A percentile compares a stretch with the other conserved stretches of the same genome.
Conservation (phyloP, 208 protist genomes). For the Leishmania tropica region DNA sequence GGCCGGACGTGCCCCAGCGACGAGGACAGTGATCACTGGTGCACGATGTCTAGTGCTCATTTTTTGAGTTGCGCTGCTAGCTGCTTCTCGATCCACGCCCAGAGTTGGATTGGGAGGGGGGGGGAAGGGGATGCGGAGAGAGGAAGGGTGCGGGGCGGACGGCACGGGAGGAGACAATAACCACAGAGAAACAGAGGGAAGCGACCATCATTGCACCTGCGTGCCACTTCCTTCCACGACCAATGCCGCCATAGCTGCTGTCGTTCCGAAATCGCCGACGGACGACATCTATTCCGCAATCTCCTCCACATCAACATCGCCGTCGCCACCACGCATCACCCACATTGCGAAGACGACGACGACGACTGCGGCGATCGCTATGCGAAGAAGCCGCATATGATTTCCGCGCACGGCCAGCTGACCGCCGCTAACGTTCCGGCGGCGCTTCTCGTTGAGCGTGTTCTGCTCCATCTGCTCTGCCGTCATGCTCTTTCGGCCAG, state of each 20-base stretch:
- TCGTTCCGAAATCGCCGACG: background rate
- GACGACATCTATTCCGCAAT: background rate
- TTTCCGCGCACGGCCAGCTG: conserved; percentile 1
- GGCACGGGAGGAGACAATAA: too few species aligned
- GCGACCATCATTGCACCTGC: background rate
- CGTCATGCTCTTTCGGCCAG: conserved; percentile 27
- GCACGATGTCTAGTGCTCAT: too few species aligned
- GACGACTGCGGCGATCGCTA: conserved; percentile 6
- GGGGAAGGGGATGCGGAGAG: too few species aligned
- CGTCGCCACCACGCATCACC: conserved; percentile 14
- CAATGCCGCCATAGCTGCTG: background rate
- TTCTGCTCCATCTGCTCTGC: conserved; percentile 30
- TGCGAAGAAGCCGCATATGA: conserved; percentile 10
- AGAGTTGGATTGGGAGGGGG: background rate
- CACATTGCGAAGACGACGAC: conserved; percentile 24
- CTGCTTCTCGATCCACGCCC: too few species aligned
- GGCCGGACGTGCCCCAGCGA: too few species aligned
- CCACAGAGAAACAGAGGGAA: background rate
- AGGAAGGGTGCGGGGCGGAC: too few species aligned
- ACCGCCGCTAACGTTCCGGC: conserved; percentile 40
- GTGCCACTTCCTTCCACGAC: background rate
- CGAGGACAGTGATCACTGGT: too few species aligned
- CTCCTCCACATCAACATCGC: background rate
- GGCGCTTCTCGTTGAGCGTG: conserved; percentile 91
- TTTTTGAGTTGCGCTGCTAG: too few species aligned